Evolutionary conservation across 495 filamentous ascomycete genomes (phyloP).

Genomic region (Pseudomonodictys pantanalensis): DNA sequence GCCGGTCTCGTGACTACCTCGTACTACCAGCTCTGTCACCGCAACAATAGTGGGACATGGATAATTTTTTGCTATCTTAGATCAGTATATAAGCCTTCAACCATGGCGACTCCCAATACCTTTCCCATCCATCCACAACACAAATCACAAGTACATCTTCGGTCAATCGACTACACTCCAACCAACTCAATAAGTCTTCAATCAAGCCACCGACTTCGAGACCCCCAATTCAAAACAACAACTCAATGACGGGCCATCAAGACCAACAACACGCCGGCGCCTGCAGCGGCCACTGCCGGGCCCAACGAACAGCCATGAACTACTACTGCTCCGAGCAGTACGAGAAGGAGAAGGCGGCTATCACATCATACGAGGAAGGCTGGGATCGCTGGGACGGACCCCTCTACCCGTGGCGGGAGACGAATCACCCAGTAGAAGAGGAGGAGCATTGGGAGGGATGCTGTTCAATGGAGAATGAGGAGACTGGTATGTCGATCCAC

Average conservation of each 20-base stretch:
- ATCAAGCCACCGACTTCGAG: neutral
- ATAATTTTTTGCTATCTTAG: too few relatives aligned
- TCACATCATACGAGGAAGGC: constrained; percentile 28
- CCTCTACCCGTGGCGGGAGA: constrained; percentile 27
- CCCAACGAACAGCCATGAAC: constrained; percentile 21
- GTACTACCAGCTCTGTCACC: too few relatives aligned
- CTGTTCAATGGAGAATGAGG: too few relatives aligned
- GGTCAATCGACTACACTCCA: too few relatives aligned
- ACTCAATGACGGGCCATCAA: neutral
- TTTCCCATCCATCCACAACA: too few relatives aligned
- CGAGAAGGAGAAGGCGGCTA: constrained; percentile 27
- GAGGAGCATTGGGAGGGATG: constrained; percentile 19
- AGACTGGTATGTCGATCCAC: too few relatives aligned
- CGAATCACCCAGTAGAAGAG: constrained; percentile 12
- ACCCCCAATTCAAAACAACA: neutral
- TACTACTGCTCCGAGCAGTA: constrained; percentile 15
- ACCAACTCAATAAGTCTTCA: constrained; percentile 3
- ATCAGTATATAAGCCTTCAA: too few relatives aligned
- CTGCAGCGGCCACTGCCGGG: constrained; percentile 21
- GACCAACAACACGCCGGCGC: constrained; percentile 14
- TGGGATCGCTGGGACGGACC: constrained; percentile 29
- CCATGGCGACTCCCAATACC: too few relatives aligned
- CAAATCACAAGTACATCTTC: too few relatives aligned
- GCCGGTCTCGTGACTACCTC: too few relatives aligned
- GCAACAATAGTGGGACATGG: too few relatives aligned